Evolutionary conservation across 2,329 filamentous ascomycete genomes (phyloP).

Genomic region (Fusarium palustre): DNA sequence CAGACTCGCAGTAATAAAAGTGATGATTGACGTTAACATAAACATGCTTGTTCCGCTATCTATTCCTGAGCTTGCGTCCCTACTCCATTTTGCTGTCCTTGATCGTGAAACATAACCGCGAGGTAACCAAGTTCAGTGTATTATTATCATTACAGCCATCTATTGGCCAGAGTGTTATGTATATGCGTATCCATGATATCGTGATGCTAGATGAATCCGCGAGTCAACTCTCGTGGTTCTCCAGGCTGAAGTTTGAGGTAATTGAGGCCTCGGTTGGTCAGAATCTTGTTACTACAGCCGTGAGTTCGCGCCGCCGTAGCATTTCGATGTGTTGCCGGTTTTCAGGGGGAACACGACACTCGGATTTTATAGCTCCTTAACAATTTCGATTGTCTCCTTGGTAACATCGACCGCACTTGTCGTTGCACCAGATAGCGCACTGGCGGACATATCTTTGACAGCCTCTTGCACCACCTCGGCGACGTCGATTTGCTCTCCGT

Average conservation of each 20-base stretch:
- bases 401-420: constrained; percentile 42
- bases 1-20: constrained; percentile 35
- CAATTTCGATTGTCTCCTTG: constrained; percentile 45
- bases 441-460: constrained; percentile 50
- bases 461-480: constrained; percentile 51
- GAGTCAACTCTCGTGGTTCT: neutral
- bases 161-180: constrained; percentile 26
- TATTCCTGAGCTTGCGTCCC: neutral
- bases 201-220: constrained; percentile 24
- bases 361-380: constrained; percentile 52
- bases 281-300: neutral
- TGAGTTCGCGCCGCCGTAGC: neutral
- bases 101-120: neutral
- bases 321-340: neutral
- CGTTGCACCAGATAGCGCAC: constrained; percentile 47
- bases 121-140: constrained; percentile 1
- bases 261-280: neutral
- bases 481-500: constrained; percentile 76
- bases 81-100: neutral
- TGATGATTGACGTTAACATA: constrained; percentile 7
- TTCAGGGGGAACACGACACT: neutral
- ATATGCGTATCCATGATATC: constrained; percentile 39
- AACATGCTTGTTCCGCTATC: neutral
- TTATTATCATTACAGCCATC: constrained; percentile 44
- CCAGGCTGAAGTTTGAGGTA: neutral